Conservation (phyloP, 352 stramenopile genomes). For the Phytophthora sp. region DNA sequence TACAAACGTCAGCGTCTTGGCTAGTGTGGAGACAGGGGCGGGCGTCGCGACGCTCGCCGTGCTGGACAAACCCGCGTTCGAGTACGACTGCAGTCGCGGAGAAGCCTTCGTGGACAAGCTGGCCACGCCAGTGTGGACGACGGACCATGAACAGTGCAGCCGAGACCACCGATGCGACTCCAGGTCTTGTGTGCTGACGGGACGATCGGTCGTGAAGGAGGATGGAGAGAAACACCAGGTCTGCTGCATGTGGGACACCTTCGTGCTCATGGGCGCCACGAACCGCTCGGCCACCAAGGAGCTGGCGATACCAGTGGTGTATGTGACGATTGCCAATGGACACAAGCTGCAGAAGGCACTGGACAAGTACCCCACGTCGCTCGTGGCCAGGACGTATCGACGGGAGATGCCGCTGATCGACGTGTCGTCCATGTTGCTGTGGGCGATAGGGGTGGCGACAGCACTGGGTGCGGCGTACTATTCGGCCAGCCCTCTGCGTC, state of each 20-base stretch:
- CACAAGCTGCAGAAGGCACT: conserved; percentile 46
- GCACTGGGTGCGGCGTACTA: conserved; percentile 73
- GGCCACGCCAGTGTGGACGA: conserved; percentile 51
- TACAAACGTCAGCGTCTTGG: conserved; percentile 26
- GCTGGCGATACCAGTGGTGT: conserved; percentile 68
- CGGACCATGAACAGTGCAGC: conserved; percentile 47
- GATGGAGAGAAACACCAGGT: conserved; percentile 48
- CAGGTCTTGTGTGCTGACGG: conserved; percentile 66
- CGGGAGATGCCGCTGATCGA: conserved; percentile 60
- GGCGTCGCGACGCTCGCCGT: background rate
- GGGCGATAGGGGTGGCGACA: conserved; percentile 63
- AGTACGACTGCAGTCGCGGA: conserved; percentile 70
- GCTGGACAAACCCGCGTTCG: conserved; percentile 52
- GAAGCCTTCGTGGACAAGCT: conserved; percentile 57
- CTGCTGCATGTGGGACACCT: conserved; percentile 83
- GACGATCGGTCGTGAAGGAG: conserved; percentile 15
- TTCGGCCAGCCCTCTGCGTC: conserved; percentile 33
- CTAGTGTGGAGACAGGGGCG: background rate
- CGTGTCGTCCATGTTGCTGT: conserved; percentile 66
- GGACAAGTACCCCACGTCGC: conserved; percentile 42
- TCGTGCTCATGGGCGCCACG: conserved; percentile 71
- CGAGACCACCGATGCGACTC: conserved; percentile 45
- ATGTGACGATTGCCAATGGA: conserved; percentile 67
- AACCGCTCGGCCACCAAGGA: conserved; percentile 50
- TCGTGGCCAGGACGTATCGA: conserved; percentile 50